These are phyloP conservation scores for Crithidia expoeki DNA, from an alignment of 208 protist species.

Conservation along the genomic window DNA sequence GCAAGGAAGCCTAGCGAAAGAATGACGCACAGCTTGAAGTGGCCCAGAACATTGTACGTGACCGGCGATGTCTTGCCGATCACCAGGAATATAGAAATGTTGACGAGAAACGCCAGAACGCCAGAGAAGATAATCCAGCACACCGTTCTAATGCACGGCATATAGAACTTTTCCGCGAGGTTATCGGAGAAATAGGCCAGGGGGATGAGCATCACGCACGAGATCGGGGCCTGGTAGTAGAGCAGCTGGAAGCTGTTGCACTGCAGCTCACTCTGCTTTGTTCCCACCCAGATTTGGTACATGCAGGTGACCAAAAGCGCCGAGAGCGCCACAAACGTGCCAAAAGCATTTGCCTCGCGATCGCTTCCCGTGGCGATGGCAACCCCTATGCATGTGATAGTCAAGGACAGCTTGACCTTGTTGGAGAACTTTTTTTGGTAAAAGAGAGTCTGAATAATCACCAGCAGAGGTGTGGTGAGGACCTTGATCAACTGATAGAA, in stretches of 20 bases:
- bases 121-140: conserved; percentile 52
- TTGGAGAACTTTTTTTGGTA: conserved; percentile 56
- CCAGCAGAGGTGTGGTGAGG: conserved; percentile 71
- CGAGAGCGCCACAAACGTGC: conserved; percentile 62
- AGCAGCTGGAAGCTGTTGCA: conserved; percentile 86
- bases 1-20: conserved; percentile 72
- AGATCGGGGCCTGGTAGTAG: conserved; percentile 87
- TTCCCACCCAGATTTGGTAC: conserved; percentile 90
- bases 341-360: conserved; percentile 63
- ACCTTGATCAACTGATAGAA: conserved; percentile 93
- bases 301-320: conserved; percentile 79
- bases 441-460: conserved; percentile 69
- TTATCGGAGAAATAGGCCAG: conserved; percentile 64
- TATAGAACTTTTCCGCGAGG: conserved; percentile 24
- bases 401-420: conserved; percentile 56
- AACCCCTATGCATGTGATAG: conserved; percentile 70
- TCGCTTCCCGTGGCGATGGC: conserved; percentile 74
- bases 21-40: conserved; percentile 87
- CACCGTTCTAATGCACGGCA: conserved; percentile 34
- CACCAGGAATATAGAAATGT: conserved; percentile 90
- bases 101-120: conserved; percentile 82
- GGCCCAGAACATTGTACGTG: conserved; percentile 89
- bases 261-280: conserved; percentile 83
- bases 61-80: conserved; percentile 88
- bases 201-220: conserved; percentile 63